phyloP scores from a whole-genome alignment of 495 filamentous ascomycete species.

The Penicillium steckii region DNA sequence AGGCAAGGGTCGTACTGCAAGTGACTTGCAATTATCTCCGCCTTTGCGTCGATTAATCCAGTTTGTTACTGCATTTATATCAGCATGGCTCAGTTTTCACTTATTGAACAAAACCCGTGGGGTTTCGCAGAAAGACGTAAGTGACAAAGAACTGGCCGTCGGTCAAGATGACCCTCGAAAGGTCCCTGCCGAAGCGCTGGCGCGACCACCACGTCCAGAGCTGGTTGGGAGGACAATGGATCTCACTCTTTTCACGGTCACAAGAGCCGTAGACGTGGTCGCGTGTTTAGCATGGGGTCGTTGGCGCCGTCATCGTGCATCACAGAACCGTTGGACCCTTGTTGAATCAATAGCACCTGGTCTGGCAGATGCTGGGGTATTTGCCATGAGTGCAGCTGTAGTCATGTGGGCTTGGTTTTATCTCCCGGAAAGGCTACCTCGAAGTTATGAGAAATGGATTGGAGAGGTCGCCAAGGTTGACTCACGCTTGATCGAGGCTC shows the following conservation, averaged over 20 bases:
- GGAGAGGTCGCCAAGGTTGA: slow-evolving; percentile 77
- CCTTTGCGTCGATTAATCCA: slow-evolving; percentile 30
- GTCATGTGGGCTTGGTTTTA: slow-evolving; percentile 96
- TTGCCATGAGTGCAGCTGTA: slow-evolving; percentile 71
- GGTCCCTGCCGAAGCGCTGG: slow-evolving; percentile 25
- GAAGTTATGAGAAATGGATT: slow-evolving; percentile 85
- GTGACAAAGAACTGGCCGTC: slow-evolving; percentile 2
- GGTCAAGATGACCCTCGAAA: slow-evolving; percentile 35
- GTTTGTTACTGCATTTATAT: slow-evolving; percentile 42
- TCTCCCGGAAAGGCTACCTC: slow-evolving; percentile 64
- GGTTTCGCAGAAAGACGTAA: slow-evolving; percentile 12
- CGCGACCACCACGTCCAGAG: slow-evolving; percentile 17
- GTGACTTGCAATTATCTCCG: slow-evolving; percentile 15
- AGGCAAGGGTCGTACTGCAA: slow-evolving; percentile 14
- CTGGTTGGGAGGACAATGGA: slow-evolving; percentile 80
- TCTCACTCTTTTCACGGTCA: slow-evolving; percentile 77
- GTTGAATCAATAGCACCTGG: slow-evolving; percentile 51
- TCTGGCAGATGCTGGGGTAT: slow-evolving; percentile 67
- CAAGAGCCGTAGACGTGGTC: slow-evolving; percentile 72
- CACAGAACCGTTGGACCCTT: slow-evolving; percentile 46
- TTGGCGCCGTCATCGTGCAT: slow-evolving; percentile 28
- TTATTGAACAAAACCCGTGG: slow-evolving; percentile 44
- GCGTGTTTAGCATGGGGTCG: slow-evolving; percentile 64
- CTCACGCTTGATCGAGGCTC: slow-evolving; percentile 67
- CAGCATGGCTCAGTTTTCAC: slow-evolving; percentile 47